Evolutionary conservation across 202 grass and related monocot genomes (phyloP), one percentile per base, ranked within the genome.

Genomic region (Hordeum pubiflorum): DNA sequence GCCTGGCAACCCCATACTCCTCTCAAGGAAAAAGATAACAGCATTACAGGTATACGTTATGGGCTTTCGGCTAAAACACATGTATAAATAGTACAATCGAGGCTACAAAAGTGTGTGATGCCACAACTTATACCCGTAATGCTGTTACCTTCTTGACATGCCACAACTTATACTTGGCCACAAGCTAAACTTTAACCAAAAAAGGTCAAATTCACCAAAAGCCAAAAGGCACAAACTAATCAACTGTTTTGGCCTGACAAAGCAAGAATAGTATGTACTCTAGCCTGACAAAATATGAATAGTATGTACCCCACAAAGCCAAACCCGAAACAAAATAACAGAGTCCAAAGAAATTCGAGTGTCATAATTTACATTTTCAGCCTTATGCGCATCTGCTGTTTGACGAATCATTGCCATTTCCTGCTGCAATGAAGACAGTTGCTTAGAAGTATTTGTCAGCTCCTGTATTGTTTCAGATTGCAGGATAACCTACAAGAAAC

Each of bases 401-500:
- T 93, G 87, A 18, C 83, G 89, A 78, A 99, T 82, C 63, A 87
- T 85, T 74, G 85, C 39, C 5, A 91, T 86, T 90, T 99, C 96
- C 61, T 80, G 65, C 85, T 99, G 96, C 76, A 99, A 87, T 55
- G 74, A 81, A 85, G 92, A 95, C 80, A 99, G 77, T n/a, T 96
- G 88, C 69, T 91, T 99, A 77, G 96, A 99, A 77, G 92, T 91
- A 89, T 76, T 99, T 81, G 96, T 93, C 80, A 99, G 78, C 85
- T 99, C 96, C 81, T 96, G 92, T 82, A 99, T 99, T 63, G 96
- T 91, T 77, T 96, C 92, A 69, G 96, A 91, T 85, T 99, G 96
- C 69, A 99, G 81, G 67, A 99, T 90, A 89, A 99, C 92, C 96
- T 99, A 84, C 69, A 99, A 91, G 73, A 80, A 7, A 74, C 78